These are phyloP conservation scores for Agrocybe pediades DNA, from an alignment of 768 basidiomycete species.

Conservation along the genomic window DNA sequence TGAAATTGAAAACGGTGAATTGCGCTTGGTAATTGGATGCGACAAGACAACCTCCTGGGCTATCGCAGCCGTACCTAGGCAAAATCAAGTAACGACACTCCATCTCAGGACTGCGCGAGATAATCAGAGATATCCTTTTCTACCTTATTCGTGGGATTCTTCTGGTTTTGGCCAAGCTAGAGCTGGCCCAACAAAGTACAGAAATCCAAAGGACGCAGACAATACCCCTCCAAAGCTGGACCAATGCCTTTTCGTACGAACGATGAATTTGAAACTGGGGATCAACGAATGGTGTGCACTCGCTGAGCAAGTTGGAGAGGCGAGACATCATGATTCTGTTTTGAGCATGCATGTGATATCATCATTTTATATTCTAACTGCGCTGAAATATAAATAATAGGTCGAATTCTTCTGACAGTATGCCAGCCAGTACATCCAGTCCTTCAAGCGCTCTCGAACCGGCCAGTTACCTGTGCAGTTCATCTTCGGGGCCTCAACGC, in stretches of 20 bases:
- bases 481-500: too few relatives aligned
- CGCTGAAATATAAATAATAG: too few relatives aligned
- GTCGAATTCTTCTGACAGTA: too few relatives aligned
- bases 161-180: constrained; percentile 1
- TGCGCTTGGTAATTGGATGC: constrained; percentile 26
- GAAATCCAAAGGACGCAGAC: neutral
- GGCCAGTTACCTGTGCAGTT: too few relatives aligned
- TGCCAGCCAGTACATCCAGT: too few relatives aligned
- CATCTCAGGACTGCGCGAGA: neutral
- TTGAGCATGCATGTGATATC: too few relatives aligned
- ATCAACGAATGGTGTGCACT: neutral
- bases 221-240: neutral
- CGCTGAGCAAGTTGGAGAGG: too few relatives aligned
- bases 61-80: constrained; percentile 14
- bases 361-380: too few relatives aligned
- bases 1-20: constrained; percentile 20
- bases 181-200: neutral
- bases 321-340: too few relatives aligned
- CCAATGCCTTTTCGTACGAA: constrained; percentile 10
- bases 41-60: constrained; percentile 26
- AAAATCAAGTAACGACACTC: neutral
- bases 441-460: too few relatives aligned
- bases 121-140: neutral
- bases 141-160: neutral
- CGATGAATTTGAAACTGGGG: constrained; percentile 2